phyloP scores from a whole-genome alignment of 306 rosid genomes.

The Sesbania bispinosa region DNA sequence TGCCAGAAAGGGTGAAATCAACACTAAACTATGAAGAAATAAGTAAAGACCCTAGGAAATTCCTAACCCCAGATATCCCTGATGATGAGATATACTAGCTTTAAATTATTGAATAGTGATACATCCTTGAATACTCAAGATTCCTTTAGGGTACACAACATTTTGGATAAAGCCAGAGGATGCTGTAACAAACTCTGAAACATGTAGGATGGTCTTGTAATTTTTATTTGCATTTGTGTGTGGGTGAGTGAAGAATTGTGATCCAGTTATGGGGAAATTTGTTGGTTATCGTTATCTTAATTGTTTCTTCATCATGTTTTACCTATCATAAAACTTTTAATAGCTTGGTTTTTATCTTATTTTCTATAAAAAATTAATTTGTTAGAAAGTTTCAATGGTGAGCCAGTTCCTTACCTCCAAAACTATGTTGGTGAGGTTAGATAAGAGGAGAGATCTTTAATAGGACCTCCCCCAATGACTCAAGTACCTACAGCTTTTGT shows the following conservation, averaged over 20 bases:
- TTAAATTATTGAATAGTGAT: constrained; percentile 15
- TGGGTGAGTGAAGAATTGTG: constrained; percentile 14
- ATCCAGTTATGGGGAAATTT: constrained; percentile 11
- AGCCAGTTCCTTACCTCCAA: not conserved
- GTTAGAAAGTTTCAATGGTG: not conserved
- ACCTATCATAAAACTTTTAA: not conserved
- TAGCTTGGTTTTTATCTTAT: not conserved
- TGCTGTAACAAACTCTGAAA: constrained; percentile 27
- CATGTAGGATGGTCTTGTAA: not conserved
- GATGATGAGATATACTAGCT: constrained; percentile 82
- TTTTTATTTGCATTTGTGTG: not conserved
- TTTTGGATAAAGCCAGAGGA: constrained; percentile 8
- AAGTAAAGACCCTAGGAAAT: constrained; percentile 58
- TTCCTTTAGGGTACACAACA: constrained; percentile 22
- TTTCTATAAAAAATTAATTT: not conserved
- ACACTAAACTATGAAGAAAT: constrained; percentile 49
- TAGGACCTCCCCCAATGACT: too few species aligned
- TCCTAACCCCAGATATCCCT: constrained; percentile 75
- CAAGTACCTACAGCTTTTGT: too few species aligned
- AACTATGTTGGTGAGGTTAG: too few species aligned
- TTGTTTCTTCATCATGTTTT: constrained; percentile 17
- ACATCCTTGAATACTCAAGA: constrained; percentile 1
- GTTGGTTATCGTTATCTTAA: constrained; percentile 1
- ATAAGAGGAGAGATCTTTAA: too few species aligned
- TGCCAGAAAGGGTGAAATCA: constrained; percentile 69